Percentiles rank a stretch among this genome's conserved stretches.
phyloP scores from a whole-genome alignment of 1,284 basidiomycete genomes.

The Ceratorhiza oryzae-sativae region DNA sequence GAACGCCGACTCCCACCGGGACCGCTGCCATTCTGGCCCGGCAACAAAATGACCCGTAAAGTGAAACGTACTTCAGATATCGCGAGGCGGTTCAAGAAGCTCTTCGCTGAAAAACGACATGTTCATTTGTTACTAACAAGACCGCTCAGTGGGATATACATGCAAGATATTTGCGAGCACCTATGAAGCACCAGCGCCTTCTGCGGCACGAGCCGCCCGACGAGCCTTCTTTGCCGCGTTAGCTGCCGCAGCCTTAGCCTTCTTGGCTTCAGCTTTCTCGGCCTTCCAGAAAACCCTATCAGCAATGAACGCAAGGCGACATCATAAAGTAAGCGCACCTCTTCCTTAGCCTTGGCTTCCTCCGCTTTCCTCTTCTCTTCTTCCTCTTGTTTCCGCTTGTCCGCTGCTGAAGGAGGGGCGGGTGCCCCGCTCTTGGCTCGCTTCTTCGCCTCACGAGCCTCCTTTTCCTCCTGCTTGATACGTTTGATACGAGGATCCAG shows the following conservation, averaged over 20 bases:
- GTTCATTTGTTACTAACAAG: too few species aligned
- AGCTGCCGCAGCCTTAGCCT: slow-evolving; percentile 81
- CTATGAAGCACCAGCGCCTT: slow-evolving; percentile 29
- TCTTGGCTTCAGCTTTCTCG: slow-evolving; percentile 82
- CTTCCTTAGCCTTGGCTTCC: slow-evolving; percentile 70
- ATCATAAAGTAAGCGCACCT: slow-evolving; percentile 61
- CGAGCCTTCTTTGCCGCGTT: slow-evolving; percentile 97
- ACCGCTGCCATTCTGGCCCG: too few species aligned
- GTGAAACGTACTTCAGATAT: too few species aligned
- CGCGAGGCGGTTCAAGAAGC: too few species aligned
- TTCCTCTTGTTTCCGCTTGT: slow-evolving; percentile 73
- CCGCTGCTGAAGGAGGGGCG: slow-evolving; percentile 57
- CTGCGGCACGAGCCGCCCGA: slow-evolving; percentile 59
- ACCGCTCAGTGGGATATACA: background rate
- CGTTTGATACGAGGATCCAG: slow-evolving; percentile 96
- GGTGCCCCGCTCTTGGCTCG: slow-evolving; percentile 57
- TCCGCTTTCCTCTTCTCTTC: slow-evolving; percentile 77
- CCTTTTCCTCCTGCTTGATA: slow-evolving; percentile 97
- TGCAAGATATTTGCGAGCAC: background rate
- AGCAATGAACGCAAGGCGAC: too few species aligned
- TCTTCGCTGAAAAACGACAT: too few species aligned
- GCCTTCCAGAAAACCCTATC: slow-evolving; percentile 49
- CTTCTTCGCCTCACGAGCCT: slow-evolving; percentile 93
- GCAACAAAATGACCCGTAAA: too few species aligned
- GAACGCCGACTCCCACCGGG: too few species aligned